Conservation (phyloP, 495 filamentous ascomycete species). For the Penicillium diatomitis region DNA sequence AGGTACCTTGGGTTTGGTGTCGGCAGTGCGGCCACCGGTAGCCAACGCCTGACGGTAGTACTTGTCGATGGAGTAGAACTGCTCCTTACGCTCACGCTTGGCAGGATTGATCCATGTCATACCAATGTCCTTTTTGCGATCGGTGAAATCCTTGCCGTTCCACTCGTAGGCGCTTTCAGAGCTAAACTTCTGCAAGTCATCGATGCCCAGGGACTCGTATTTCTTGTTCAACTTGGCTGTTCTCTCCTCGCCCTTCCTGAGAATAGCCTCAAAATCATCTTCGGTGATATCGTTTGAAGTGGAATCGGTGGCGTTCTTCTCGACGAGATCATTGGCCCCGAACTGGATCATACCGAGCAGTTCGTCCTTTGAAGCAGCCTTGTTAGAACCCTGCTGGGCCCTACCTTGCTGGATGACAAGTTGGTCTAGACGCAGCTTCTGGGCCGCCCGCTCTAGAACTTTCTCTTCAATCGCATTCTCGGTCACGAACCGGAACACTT, state of each 20-base stretch:
- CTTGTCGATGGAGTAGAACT: constrained; percentile 96
- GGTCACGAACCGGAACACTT: constrained; percentile 93
- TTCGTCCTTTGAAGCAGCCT: constrained; percentile 87
- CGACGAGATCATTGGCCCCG: constrained; percentile 82
- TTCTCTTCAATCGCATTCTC: constrained; percentile 99
- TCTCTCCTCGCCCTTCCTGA: constrained; percentile 77
- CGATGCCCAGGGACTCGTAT: constrained; percentile 96
- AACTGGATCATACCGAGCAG: constrained; percentile 97
- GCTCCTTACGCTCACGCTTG: constrained; percentile 97
- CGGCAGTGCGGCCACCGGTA: constrained; percentile 75
- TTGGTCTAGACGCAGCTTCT: constrained; percentile 94
- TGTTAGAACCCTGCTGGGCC: constrained; percentile 82
- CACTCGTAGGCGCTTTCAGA: constrained; percentile 97
- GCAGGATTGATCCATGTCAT: constrained; percentile 97
- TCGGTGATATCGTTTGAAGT: constrained; percentile 58
- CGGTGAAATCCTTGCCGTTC: constrained; percentile 93
- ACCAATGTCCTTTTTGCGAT: constrained; percentile 86
- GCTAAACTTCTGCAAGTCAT: constrained; percentile 95
- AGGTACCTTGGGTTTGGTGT: constrained; percentile 91
- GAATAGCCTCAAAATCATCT: constrained; percentile 81
- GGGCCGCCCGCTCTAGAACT: constrained; percentile 91
- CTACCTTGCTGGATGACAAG: constrained; percentile 99
- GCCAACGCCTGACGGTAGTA: constrained; percentile 91
- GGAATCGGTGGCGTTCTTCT: constrained; percentile 42
- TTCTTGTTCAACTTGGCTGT: constrained; percentile 84